Evolutionary conservation across 2,329 filamentous ascomycete genomes (phyloP), one percentile per base, ranked within the genome.

Genomic region (Fusarium vanettenii): DNA sequence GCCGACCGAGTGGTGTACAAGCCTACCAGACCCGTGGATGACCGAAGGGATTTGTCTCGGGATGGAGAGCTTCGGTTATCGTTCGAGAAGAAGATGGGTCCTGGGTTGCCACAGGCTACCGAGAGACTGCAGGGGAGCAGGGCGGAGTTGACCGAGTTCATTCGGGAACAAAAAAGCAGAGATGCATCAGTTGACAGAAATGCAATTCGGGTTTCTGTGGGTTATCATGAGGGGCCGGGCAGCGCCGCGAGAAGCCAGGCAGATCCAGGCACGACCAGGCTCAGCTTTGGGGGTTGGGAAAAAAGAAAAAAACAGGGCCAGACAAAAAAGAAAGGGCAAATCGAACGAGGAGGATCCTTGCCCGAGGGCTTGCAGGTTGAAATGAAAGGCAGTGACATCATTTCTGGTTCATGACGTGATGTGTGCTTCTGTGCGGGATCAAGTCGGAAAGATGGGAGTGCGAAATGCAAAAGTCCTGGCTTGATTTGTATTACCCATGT

Each of bases 361-460:
- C 41, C 55, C 56, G 63, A 62, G 8, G 41, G 50, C 16, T 18
- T 59, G 57, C 68, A 64, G 48, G 39, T 25, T 18, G 9, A 52
- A 67, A 56, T 61, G 18, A 11, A 73, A 73, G 60, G 48, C 64
- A 31, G 66, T 73, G 72, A 75, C 72, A 75, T 75, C 62, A 72
- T 75, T 29, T 45, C 37, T 60, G 22, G 22, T 48, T 52, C 29
- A 70, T 65, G 72, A 75, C 72, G 66, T 70, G 72, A 61, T 65
- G 29, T 60, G 31, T 41, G 39, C 31, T 41, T 62, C 39, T 71
- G 25, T 43, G n/a, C 50, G n/a, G 48, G 41, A 41, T 48, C 8
- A 29, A 33, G 45, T 43, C 37, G 20, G 22, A 10, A n/a, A 72
- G 71, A 45, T 73, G 45, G 35, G n/a, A 67, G 70, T 70, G 60